Conservation (phyloP, 1,139 yeast genomes). For the Protomyces gravidus region DNA sequence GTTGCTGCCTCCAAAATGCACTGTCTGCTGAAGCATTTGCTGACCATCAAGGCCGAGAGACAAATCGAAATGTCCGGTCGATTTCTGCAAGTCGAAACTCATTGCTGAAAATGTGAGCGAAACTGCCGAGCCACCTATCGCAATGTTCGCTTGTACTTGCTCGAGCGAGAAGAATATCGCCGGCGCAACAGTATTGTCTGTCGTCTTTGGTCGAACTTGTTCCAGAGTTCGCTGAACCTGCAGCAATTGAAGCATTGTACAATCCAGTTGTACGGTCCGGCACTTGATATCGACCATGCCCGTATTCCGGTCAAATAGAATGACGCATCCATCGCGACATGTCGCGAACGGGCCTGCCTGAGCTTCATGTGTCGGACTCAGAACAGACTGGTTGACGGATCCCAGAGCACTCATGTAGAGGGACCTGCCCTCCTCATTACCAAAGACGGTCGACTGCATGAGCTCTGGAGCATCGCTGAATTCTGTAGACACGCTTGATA, state of each 20-base stretch:
- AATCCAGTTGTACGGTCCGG: not conserved
- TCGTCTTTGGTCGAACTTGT: not conserved
- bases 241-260: not conserved
- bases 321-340: not conserved
- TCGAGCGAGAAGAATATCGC: not conserved
- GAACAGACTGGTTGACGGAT: conserved; percentile 4
- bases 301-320: not conserved
- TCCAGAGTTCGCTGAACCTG: not conserved
- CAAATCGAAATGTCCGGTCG: not conserved
- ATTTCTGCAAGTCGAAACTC: not conserved
- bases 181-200: not conserved
- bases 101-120: not conserved
- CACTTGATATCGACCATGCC: not conserved
- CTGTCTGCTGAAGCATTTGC: not conserved
- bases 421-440: conserved; percentile 3
- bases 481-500: not conserved
- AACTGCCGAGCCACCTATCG: not conserved
- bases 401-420: conserved; percentile 20
- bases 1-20: not conserved
- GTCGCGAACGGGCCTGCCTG: not conserved
- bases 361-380: not conserved
- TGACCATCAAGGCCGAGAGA: not conserved
- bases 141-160: not conserved
- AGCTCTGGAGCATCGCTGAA: conserved; percentile 5
- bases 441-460: conserved; percentile 18